These are phyloP conservation scores for Acer negundo DNA, from an alignment of 345 rosid species.

Conservation along the genomic window DNA sequence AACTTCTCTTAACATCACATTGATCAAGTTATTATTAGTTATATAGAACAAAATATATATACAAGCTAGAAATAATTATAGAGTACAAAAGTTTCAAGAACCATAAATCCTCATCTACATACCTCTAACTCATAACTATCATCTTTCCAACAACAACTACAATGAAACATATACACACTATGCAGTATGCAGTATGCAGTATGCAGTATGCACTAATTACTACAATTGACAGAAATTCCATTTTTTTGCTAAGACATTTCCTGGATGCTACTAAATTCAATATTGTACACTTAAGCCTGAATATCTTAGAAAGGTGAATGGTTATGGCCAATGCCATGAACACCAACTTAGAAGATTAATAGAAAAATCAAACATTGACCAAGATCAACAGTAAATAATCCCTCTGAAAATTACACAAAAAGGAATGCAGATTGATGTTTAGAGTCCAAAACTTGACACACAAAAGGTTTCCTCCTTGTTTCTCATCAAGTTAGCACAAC, in stretches of 20 bases:
- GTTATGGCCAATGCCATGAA: background rate
- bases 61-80: background rate
- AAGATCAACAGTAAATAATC: background rate
- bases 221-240: too few relatives aligned
- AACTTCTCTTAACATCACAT: background rate
- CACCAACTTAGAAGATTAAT: background rate
- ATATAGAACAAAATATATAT: background rate
- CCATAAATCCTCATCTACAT: background rate
- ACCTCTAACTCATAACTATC: background rate
- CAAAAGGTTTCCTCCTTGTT: too few relatives aligned
- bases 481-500: too few relatives aligned
- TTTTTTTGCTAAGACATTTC: too few relatives aligned
- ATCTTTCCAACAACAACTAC: slow-evolving; percentile 4
- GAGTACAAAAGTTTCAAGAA: background rate
- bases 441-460: too few relatives aligned
- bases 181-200: too few relatives aligned
- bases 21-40: background rate
- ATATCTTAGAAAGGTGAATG: too few relatives aligned
- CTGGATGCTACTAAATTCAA: background rate
- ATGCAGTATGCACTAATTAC: background rate
- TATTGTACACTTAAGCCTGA: background rate
- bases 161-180: background rate
- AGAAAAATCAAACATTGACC: background rate
- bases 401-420: background rate
- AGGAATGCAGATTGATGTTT: background rate